Evolutionary conservation across 139 green algal genomes (phyloP).

Genomic region (Chlorella sp.): DNA sequence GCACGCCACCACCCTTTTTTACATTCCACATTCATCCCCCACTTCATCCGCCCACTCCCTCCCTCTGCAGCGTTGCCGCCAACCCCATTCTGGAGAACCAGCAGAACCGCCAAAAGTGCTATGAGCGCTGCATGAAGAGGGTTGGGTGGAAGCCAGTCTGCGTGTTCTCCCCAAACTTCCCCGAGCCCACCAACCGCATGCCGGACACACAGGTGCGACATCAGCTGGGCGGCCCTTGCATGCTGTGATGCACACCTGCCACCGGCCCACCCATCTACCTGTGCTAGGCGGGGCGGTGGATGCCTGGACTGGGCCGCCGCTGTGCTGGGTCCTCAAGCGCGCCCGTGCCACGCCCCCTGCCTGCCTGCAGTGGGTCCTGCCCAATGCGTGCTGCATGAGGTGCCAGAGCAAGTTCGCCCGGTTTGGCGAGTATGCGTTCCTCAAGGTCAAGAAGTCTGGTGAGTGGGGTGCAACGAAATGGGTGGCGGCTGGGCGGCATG

Average conservation of each 20-base stretch:
- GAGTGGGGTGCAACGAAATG: background rate
- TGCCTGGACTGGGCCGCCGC: no score
- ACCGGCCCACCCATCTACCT: no score
- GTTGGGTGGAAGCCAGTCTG: slow-evolving; percentile 7
- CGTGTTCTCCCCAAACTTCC: background rate
- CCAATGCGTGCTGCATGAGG: background rate
- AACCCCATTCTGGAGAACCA: background rate
- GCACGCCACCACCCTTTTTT: background rate
- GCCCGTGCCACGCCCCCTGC: background rate
- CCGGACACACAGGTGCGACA: background rate
- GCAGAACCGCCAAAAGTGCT: background rate
- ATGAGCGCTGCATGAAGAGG: background rate
- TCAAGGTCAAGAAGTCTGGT: background rate
- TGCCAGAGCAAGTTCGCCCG: background rate
- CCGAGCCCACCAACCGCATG: background rate
- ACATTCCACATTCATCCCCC: background rate
- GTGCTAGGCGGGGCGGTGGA: no score
- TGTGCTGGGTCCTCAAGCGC: background rate
- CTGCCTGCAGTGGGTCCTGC: background rate
- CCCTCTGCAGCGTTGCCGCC: background rate
- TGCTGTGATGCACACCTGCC: background rate
- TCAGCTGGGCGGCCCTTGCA: no score
- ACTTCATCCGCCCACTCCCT: background rate
- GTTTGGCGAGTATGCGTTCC: background rate
- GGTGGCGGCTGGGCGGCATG: no score